Conservation (phyloP, 805 yeast species). For the Tetrapisispora arboricola region DNA sequence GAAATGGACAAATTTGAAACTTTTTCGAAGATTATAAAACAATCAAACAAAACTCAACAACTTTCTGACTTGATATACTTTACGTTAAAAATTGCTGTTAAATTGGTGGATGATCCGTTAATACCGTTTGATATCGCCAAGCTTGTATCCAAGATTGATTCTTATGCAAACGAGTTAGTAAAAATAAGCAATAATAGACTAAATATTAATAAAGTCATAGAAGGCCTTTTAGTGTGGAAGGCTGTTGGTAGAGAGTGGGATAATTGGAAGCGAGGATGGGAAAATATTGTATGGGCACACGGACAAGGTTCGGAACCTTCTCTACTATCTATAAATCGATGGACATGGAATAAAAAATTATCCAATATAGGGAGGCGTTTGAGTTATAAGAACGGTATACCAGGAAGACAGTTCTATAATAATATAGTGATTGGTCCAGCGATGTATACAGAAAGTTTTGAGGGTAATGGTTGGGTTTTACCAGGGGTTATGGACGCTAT, state of each 20-base stretch:
- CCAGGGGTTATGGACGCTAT: conserved; percentile 69
- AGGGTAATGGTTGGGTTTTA: conserved; percentile 48
- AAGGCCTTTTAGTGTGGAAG: conserved; percentile 33
- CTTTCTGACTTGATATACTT: conserved; percentile 49
- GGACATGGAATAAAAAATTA: conserved; percentile 66
- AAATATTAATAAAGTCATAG: conserved; percentile 23
- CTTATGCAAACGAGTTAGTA: conserved; percentile 37
- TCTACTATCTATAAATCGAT: conserved; percentile 51
- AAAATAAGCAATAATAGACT: conserved; percentile 14
- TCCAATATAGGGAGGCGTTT: conserved; percentile 43
- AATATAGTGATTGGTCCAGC: conserved; percentile 64
- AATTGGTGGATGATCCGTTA: conserved; percentile 61
- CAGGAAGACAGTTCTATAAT: conserved; percentile 51
- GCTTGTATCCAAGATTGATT: conserved; percentile 35
- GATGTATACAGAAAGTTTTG: conserved; percentile 41
- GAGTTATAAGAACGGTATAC: conserved; percentile 34
- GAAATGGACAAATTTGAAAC: conserved; percentile 56
- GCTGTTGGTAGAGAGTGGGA: conserved; percentile 37
- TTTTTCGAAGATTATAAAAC: conserved; percentile 31
- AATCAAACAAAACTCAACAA: conserved; percentile 40
- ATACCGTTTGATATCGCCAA: conserved; percentile 53
- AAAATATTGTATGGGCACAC: conserved; percentile 34
- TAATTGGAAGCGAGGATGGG: conserved; percentile 55
- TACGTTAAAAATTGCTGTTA: conserved; percentile 40
- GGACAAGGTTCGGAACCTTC: conserved; percentile 58